Evolutionary conservation across 177 flowering plant species (phyloP), one percentile per base, ranked within the genome.

Genomic region (Viscum album): DNA sequence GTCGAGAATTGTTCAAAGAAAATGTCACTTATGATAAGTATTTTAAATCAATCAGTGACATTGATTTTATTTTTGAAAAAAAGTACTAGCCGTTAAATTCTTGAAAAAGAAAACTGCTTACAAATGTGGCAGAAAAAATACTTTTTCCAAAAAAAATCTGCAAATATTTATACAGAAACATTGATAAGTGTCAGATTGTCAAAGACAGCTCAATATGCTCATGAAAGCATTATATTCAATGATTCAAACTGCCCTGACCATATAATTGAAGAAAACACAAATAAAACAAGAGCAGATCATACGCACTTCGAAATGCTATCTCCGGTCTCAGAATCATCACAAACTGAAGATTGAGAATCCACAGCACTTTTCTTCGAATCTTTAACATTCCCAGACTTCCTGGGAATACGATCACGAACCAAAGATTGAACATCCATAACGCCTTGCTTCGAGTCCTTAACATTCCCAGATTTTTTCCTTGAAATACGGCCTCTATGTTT

Each of bases 241-340:
- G n/a, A n/a, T n/a, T n/a, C n/a, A n/a, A n/a, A 10, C n/a, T 28
- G 26, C 54, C 64, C 29, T 17, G 21, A 47, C 30, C 31, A 5
- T 26, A 39, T 2, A n/a, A 45, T 32, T 2, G 32, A 23, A 29
- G n/a, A 70, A 62, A 52, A 52, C 35, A 30, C 32, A 2, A 59
- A 70, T 0, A 47, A 19, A 36, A 36, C 26, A 62, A 64, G 41
- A 24, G 17, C 19, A 28, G n/a, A 75, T 58, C 11, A 39, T 37
- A 75, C 77, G 33, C 76, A 94, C 98, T 83, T 90, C 66, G 95
- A 81, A 50, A 82, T 74, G 74, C 75, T 84, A 75, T 82, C 88
- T n/a, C 81, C 73, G 31, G 87, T 73, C 30, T 85, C 92, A 36
- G 92, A 69, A 63, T 81, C 76, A 72, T 87, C 96, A 96, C 96